Percentiles rank a stretch among this genome's conserved stretches.
These are phyloP conservation scores for Paraurostyla sp. DNA, from an alignment of 73 alveolate genomes.

Conservation along the genomic window DNA sequence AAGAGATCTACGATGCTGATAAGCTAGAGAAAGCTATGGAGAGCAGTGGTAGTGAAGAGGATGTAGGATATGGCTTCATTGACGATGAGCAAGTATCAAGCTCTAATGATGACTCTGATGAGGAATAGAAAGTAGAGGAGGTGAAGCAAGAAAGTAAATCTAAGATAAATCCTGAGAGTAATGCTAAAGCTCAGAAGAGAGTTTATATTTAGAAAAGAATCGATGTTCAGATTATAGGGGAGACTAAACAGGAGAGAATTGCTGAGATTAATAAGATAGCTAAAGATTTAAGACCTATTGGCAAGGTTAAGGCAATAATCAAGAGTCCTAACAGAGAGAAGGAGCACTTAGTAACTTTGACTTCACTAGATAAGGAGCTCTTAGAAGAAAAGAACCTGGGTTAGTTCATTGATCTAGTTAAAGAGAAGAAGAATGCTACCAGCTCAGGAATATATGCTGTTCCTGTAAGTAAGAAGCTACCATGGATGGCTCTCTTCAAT, in stretches of 20 bases:
- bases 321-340: slow-evolving; percentile 49
- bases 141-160: background rate
- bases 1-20: too few species aligned
- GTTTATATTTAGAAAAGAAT: background rate
- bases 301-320: slow-evolving; percentile 27
- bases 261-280: slow-evolving; percentile 56
- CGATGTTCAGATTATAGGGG: background rate
- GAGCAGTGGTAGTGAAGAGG: background rate
- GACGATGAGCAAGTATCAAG: slow-evolving; percentile 1
- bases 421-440: background rate
- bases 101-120: background rate
- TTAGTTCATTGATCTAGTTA: background rate
- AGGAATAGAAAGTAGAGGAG: background rate
- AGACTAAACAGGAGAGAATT: slow-evolving; percentile 31
- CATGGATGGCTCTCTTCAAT: slow-evolving; percentile 43
- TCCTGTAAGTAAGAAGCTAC: slow-evolving; percentile 58
- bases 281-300: slow-evolving; percentile 56
- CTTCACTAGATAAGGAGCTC: background rate
- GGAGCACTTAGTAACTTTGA: slow-evolving; percentile 44
- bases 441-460: slow-evolving; percentile 21
- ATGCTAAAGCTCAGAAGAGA: too few species aligned
- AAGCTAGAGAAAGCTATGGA: background rate
- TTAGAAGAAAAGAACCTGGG: background rate
- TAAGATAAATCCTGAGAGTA: background rate
- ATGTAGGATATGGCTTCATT: background rate